phyloP scores from a whole-genome alignment of 148 eudicot genomes.

The Vaccinium myrtillus region DNA sequence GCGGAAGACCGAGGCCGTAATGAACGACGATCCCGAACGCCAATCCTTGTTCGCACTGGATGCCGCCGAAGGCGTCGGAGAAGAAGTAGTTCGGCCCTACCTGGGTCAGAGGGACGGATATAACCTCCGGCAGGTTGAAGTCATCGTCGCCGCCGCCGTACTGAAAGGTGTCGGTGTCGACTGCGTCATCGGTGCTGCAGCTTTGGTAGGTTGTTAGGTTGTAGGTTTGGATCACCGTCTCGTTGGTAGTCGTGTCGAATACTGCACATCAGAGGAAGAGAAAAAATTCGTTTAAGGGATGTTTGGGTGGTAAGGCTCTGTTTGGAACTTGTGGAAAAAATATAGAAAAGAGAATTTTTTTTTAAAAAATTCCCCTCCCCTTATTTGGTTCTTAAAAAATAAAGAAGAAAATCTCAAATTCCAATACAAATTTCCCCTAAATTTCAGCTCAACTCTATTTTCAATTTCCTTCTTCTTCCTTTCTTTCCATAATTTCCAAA shows the following conservation, averaged over 20 bases:
- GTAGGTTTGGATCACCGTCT: constrained; percentile 73
- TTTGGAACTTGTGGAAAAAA: background rate
- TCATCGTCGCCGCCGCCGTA: constrained; percentile 36
- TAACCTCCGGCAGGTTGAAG: constrained; percentile 28
- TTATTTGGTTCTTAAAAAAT: too few relatives aligned
- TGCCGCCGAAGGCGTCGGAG: constrained; percentile 63
- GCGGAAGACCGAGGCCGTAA: constrained; percentile 72
- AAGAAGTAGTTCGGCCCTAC: constrained; percentile 70
- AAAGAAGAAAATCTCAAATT: too few relatives aligned
- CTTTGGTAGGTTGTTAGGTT: constrained; percentile 53
- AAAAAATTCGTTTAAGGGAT: background rate
- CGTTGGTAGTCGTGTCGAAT: constrained; percentile 70
- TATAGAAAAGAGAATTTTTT: too few relatives aligned
- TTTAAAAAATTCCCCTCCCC: too few relatives aligned
- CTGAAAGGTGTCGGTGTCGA: constrained; percentile 46
- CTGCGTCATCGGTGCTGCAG: constrained; percentile 50
- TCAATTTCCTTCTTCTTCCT: too few relatives aligned
- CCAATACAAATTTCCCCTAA: too few relatives aligned
- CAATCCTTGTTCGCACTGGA: constrained; percentile 60
- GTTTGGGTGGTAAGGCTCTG: background rate
- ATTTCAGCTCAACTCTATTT: too few relatives aligned
- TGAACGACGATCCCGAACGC: constrained; percentile 54
- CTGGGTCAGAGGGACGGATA: constrained; percentile 47
- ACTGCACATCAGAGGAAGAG: constrained; percentile 36
- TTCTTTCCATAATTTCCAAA: too few relatives aligned